Conservation (phyloP, 2,329 filamentous ascomycete species). For the Paraphaeosphaeria minitans region DNA sequence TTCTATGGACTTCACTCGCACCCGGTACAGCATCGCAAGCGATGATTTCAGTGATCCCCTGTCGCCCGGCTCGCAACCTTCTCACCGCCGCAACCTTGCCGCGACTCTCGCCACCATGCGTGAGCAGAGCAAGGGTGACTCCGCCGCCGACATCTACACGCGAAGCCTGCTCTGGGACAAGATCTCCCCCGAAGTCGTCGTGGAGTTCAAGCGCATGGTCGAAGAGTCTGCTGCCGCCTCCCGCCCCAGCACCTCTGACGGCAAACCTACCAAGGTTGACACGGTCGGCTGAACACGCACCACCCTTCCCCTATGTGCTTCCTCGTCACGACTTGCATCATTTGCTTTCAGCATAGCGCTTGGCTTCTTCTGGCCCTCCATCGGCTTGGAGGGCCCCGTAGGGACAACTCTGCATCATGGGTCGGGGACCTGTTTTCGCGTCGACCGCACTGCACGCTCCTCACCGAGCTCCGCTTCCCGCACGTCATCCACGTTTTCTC, state of each 20-base stretch:
- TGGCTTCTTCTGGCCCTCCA: slow-evolving; percentile 32
- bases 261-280: slow-evolving; percentile 34
- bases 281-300: slow-evolving; percentile 28
- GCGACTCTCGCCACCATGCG: slow-evolving; percentile 83
- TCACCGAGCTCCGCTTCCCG: slow-evolving; percentile 30
- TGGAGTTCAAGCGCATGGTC: slow-evolving; percentile 90
- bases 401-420: slow-evolving; percentile 45
- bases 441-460: slow-evolving; percentile 18
- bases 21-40: slow-evolving; percentile 56
- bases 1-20: slow-evolving; percentile 70
- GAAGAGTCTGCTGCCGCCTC: slow-evolving; percentile 65
- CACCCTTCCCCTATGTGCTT: slow-evolving; percentile 30
- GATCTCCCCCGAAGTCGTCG: slow-evolving; percentile 88
- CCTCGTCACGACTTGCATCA: slow-evolving; percentile 30
- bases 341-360: slow-evolving; percentile 42
- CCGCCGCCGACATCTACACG: slow-evolving; percentile 87
- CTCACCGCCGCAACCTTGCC: slow-evolving; percentile 74
- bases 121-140: slow-evolving; percentile 67
- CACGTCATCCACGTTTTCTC: slow-evolving; percentile 10
- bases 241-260: slow-evolving; percentile 41
- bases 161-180: slow-evolving; percentile 92
- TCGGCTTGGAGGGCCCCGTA: slow-evolving; percentile 24
- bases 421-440: slow-evolving; percentile 28
- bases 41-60: slow-evolving; percentile 46
- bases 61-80: slow-evolving; percentile 49